Evolutionary conservation across 2,329 filamentous ascomycete species (phyloP), one percentile per base, ranked within the genome.

Genomic region (Penicillium sp.): DNA sequence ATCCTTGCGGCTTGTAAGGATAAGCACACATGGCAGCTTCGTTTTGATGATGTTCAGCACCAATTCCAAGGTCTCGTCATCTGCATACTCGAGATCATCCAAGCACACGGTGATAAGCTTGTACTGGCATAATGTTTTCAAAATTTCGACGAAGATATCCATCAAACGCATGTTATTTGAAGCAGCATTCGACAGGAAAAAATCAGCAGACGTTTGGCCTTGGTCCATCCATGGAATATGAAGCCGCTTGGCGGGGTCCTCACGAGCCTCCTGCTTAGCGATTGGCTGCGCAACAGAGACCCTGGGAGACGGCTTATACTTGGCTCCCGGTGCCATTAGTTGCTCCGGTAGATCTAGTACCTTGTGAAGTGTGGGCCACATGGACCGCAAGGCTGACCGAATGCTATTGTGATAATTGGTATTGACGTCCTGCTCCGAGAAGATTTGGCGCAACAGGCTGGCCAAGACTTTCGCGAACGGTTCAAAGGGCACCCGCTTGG

Each of bases 51-150:
- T 91, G 66, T 92, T 88, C 16, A 88, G 84, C 39, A 97, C 88
- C 52, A 97, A 79, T 56, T 96, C 91, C 48, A 95, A 77, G 14
- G 90, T 95, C 72, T 97, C 93, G 26, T 89, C 85, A 69, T 97
- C 93, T 7, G 92, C 91, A 72, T 91, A 95, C 66, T 97, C 92
- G 31, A 97, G 77, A 73, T 97, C 93, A 68, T 97, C 93, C 27
- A 97, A 77, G 65, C 88, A 92, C 65, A 96, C 87, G 68, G 91
- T 96, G 53, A 96, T 92, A 66, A 96, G 87, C 66, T 93, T 95
- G 70, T 93, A 87, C 21, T 87, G 82, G 0, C 91, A 89, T 54
- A 98, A 87, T 43, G 96, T 85, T 52, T 90, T 85, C 50, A 97
- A 75, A 10, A 96, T 88, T 64, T 97, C 93, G 46, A 96, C 78